A percentile compares a stretch with the other conserved stretches of the same genome.
These are phyloP conservation scores for Leccinellum luteum DNA, from an alignment of 768 basidiomycete species.

Conservation along the genomic window DNA sequence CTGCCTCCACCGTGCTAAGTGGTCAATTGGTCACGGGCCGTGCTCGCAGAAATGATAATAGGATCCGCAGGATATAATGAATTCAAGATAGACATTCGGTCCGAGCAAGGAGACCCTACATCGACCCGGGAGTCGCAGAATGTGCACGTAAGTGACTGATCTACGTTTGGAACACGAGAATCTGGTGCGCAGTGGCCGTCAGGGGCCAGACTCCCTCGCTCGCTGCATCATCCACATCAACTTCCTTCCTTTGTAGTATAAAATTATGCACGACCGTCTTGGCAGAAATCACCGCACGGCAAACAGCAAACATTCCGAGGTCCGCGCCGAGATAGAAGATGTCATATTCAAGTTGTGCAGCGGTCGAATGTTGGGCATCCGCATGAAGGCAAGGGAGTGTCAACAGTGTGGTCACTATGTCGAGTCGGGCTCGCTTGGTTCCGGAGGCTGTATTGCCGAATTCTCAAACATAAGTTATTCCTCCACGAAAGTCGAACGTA, in stretches of 20 bases:
- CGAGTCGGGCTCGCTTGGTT: conserved; percentile 23
- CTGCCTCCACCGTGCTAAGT: neutral
- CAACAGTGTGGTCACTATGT: conserved; percentile 26
- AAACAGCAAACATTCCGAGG: conserved; percentile 29
- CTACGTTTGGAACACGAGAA: conserved; percentile 26
- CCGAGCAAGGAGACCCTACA: neutral
- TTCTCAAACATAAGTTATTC: neutral
- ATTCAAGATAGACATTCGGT: neutral
- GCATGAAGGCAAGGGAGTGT: conserved; percentile 26
- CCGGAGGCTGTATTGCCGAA: conserved; percentile 13
- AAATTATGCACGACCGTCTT: conserved; percentile 29
- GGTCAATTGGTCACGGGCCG: neutral
- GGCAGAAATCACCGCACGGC: conserved; percentile 15
- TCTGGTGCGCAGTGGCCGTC: conserved; percentile 30
- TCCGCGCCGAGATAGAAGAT: conserved; percentile 29
- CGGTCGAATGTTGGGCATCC: neutral
- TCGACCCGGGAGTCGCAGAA: neutral
- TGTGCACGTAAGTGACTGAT: neutral
- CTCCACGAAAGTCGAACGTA: conserved; percentile 12
- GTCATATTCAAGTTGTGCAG: conserved; percentile 26
- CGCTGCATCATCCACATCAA: conserved; percentile 27
- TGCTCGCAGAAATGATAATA: neutral
- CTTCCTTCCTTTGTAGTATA: conserved; percentile 30
- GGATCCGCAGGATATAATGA: neutral
- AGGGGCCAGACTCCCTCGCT: conserved; percentile 31